Conservation (phyloP, 345 rosid genomes). For the Ceriops tagal region DNA sequence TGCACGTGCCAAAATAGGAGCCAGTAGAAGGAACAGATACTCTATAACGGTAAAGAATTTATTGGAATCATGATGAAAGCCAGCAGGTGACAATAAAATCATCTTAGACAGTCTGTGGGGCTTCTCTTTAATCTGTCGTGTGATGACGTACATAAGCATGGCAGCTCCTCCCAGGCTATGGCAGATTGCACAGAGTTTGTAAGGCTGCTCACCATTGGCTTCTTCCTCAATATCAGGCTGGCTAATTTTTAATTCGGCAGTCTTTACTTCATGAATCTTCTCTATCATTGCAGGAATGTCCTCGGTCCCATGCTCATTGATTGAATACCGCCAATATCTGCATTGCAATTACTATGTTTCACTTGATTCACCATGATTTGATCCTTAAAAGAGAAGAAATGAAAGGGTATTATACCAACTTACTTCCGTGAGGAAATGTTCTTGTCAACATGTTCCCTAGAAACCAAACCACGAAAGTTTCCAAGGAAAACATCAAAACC, state of each 20-base stretch:
- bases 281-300: slow-evolving; percentile 96
- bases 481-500: slow-evolving; percentile 96
- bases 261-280: slow-evolving; percentile 85
- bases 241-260: slow-evolving; percentile 62
- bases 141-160: slow-evolving; percentile 70
- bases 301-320: slow-evolving; percentile 88
- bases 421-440: slow-evolving; percentile 75
- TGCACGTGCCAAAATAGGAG: slow-evolving; percentile 54
- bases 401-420: slow-evolving; percentile 18
- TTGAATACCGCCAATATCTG: slow-evolving; percentile 90
- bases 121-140: slow-evolving; percentile 57
- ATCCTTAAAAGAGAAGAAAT: background rate
- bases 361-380: background rate
- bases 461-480: slow-evolving; percentile 87
- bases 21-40: slow-evolving; percentile 47
- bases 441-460: slow-evolving; percentile 82
- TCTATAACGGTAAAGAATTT: slow-evolving; percentile 55
- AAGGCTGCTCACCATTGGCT: slow-evolving; percentile 53
- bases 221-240: slow-evolving; percentile 60
- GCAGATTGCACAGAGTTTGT: slow-evolving; percentile 80
- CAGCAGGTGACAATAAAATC: slow-evolving; percentile 86
- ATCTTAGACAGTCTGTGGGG: slow-evolving; percentile 84
- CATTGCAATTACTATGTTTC: slow-evolving; percentile 1
- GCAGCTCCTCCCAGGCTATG: slow-evolving; percentile 99
- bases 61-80: slow-evolving; percentile 80